Evolutionary conservation across 176 grass and related monocot species (phyloP).

Genomic region (Raddia guianensis): DNA sequence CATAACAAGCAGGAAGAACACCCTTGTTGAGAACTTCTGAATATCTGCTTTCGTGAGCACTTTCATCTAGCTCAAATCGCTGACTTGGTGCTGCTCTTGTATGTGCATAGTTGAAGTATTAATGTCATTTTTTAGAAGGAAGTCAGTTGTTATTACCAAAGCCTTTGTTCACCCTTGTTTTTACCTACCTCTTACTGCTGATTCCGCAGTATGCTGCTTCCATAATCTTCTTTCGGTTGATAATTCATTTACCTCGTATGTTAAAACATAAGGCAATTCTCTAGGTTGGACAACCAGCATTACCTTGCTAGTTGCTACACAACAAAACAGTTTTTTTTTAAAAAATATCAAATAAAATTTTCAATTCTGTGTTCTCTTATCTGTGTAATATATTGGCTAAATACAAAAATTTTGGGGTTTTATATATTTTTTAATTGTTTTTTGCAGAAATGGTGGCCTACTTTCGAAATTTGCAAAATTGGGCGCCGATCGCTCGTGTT

Average conservation of each 20-base stretch:
- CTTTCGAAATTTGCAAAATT: too few relatives aligned
- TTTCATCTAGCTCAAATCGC: background rate
- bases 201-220: background rate
- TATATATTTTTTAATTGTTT: too few relatives aligned
- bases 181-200: background rate
- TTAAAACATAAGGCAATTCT: background rate
- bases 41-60: background rate
- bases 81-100: background rate
- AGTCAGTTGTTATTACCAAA: background rate
- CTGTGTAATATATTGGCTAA: background rate
- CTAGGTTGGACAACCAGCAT: background rate
- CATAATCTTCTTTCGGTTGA: background rate
- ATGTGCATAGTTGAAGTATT: background rate
- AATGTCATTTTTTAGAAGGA: background rate
- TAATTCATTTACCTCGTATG: background rate
- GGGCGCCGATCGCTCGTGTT: too few relatives aligned
- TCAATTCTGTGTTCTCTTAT: background rate
- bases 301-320: background rate
- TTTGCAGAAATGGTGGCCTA: too few relatives aligned
- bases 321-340: background rate
- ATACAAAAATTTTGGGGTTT: background rate
- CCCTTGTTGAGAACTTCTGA: background rate
- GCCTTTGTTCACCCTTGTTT: background rate
- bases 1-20: background rate
- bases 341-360: background rate